Evolutionary conservation across 2,329 filamentous ascomycete genomes (phyloP), one percentile per base, ranked within the genome.

Genomic region (Microcera coccophila): DNA sequence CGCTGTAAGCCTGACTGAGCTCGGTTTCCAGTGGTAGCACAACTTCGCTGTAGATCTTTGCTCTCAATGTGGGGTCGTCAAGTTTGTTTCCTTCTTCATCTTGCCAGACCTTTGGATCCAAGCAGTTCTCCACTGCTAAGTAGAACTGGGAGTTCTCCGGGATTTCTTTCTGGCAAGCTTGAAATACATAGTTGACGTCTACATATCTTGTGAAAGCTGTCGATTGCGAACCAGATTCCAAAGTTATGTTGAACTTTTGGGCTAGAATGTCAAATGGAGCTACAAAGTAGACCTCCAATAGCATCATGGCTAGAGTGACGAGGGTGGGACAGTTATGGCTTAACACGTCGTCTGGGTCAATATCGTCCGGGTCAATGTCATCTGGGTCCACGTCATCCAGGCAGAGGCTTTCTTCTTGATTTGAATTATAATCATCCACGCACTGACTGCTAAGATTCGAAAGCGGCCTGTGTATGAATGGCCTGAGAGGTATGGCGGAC

Each of bases 401-500:
- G 7, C n/a, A n/a, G n/a, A n/a, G n/a, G n/a, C 18, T 31, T 33
- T 35, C 5, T 21, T 9, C 9, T 24, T 4, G 16, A 43, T 32
- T 1, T 11, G 26, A 3, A 26, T 43, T 18, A n/a, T n/a, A n/a
- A n/a, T n/a, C n/a, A n/a, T n/a, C n/a, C n/a, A n/a, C n/a, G n/a
- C n/a, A n/a, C n/a, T n/a, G n/a, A n/a, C n/a, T n/a, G n/a, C n/a
- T n/a, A n/a, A n/a, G n/a, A n/a, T n/a, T n/a, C n/a, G n/a, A n/a
- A n/a, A n/a, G n/a, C n/a, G n/a, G n/a, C n/a, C n/a, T n/a, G n/a
- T 41, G 34, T 7, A 47, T 47, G 32, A 40, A 47, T 2, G 41
- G 45, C 19, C 41, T 33, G 2, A 47, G 16, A 0, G 45, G 38
- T 3, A 41, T 22, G 3, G 26, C 33, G 2, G 37, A 41, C 1